A percentile compares a stretch with the other conserved stretches of the same genome.
Conservation (phyloP, 169 alveolate species). For the Eimeria nieschulzi region DNA sequence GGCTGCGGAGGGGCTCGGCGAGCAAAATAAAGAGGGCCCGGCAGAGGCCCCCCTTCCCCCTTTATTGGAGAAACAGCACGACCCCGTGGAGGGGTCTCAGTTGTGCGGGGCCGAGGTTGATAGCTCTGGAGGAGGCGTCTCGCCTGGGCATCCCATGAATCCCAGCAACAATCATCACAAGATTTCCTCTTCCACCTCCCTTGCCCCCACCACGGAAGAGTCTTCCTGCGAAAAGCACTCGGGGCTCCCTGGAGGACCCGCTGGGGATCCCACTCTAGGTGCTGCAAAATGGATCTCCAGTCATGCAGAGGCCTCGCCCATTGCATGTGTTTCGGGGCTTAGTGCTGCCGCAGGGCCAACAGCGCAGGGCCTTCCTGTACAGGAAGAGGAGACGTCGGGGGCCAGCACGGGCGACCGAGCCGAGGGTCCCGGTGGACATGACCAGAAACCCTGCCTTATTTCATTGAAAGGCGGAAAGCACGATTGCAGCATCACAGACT, state of each 20-base stretch:
- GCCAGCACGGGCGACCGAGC: not conserved
- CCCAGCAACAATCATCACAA: not conserved
- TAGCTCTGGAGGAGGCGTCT: not conserved
- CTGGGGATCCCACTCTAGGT: not conserved
- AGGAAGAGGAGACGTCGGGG: constrained; percentile 7
- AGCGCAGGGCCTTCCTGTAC: not conserved
- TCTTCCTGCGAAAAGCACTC: constrained; percentile 5
- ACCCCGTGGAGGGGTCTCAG: not conserved
- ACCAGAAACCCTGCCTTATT: not conserved
- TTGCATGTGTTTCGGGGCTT: not conserved
- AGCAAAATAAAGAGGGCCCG: not conserved
- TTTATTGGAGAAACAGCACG: not conserved
- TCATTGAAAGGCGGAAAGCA: not conserved
- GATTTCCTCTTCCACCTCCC: not conserved
- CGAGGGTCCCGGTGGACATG: not conserved
- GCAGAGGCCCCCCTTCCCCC: not conserved
- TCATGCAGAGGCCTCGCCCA: not conserved
- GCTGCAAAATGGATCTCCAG: constrained; percentile 28
- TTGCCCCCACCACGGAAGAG: not conserved
- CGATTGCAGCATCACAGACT: not conserved
- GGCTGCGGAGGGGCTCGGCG: not conserved
- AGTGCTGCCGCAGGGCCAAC: not conserved
- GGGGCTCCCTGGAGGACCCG: not conserved
- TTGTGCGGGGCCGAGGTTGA: not conserved
- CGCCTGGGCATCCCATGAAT: not conserved